Evolutionary conservation across 2,329 filamentous ascomycete genomes (phyloP).

Genomic region (Aureobasidium sp.): DNA sequence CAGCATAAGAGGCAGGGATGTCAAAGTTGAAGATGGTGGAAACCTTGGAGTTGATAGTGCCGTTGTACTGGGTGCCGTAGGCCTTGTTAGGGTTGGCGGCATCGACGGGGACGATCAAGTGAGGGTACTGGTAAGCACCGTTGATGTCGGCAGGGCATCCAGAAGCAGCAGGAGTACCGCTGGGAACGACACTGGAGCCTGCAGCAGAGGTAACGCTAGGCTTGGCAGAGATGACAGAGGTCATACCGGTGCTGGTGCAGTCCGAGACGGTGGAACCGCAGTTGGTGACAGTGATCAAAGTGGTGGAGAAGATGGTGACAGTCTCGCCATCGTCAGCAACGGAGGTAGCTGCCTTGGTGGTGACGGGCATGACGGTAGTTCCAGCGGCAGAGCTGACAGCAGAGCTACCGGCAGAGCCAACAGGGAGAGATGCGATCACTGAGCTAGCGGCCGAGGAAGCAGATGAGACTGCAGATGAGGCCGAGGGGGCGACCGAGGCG

Average conservation of each 20-base stretch:
- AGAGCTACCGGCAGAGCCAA: conserved; percentile 8
- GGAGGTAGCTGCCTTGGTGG: conserved; percentile 14
- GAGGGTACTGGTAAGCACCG: conserved; percentile 39
- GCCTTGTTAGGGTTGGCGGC: conserved; percentile 46
- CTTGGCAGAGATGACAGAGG: conserved; percentile 5
- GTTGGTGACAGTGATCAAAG: conserved; percentile 21
- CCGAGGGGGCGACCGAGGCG: conserved; percentile 17
- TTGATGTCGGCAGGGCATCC: conserved; percentile 25
- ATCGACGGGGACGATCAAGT: conserved; percentile 57
- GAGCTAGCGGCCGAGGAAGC: conserved; percentile 2
- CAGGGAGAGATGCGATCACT: neutral
- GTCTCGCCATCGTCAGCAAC: conserved; percentile 11
- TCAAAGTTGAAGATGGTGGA: conserved; percentile 65
- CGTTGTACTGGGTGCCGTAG: conserved; percentile 50
- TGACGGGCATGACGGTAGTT: neutral
- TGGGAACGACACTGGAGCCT: neutral
- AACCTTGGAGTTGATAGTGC: conserved; percentile 46
- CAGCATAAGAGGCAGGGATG: conserved; percentile 47
- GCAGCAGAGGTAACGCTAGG: conserved; percentile 14
- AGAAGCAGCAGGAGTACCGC: neutral
- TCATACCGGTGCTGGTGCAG: conserved; percentile 16
- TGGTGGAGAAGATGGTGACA: conserved; percentile 19
- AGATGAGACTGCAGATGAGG: conserved; percentile 19
- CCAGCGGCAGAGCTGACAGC: neutral
- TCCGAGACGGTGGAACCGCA: conserved; percentile 17